Evolutionary conservation across 768 basidiomycete genomes (phyloP).

Genomic region (Suillus subalutaceus): DNA sequence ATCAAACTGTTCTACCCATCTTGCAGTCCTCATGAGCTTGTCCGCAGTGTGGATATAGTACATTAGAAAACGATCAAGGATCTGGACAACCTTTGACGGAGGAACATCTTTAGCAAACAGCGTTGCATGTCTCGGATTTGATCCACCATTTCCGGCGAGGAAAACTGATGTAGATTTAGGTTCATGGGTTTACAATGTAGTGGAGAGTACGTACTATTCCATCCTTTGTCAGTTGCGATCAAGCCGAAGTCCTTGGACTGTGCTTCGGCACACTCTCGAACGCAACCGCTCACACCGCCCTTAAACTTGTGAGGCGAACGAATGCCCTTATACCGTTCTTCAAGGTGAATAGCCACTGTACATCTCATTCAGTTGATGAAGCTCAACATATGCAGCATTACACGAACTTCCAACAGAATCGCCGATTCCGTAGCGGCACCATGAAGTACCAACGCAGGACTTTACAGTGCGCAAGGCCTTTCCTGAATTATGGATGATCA

Average conservation of each 20-base stretch:
- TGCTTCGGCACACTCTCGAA: conserved; percentile 78
- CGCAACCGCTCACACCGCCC: conserved; percentile 75
- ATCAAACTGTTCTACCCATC: conserved; percentile 74
- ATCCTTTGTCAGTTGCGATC: conserved; percentile 80
- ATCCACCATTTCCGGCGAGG: conserved; percentile 73
- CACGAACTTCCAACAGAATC: conserved; percentile 65
- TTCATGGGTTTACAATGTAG: conserved; percentile 5
- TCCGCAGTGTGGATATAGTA: conserved; percentile 78
- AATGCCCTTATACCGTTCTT: conserved; percentile 73
- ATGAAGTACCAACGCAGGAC: conserved; percentile 73
- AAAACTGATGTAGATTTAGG: conserved; percentile 44
- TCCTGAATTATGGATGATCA: conserved; percentile 21
- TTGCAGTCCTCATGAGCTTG: conserved; percentile 67
- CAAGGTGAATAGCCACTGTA: conserved; percentile 64
- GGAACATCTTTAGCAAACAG: conserved; percentile 71
- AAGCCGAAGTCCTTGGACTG: conserved; percentile 76
- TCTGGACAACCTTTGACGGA: conserved; percentile 58
- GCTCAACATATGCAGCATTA: background rate
- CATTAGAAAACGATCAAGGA: conserved; percentile 67
- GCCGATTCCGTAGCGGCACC: conserved; percentile 74
- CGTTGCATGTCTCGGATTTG: conserved; percentile 60
- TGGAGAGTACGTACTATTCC: conserved; percentile 50
- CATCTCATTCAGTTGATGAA: background rate
- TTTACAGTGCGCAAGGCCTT: conserved; percentile 72
- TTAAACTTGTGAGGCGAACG: conserved; percentile 75